Percentiles rank a stretch among this genome's conserved stretches.
Evolutionary conservation across 208 protist genomes (phyloP).

Genomic region (Kentomonas sorsogonicus): DNA sequence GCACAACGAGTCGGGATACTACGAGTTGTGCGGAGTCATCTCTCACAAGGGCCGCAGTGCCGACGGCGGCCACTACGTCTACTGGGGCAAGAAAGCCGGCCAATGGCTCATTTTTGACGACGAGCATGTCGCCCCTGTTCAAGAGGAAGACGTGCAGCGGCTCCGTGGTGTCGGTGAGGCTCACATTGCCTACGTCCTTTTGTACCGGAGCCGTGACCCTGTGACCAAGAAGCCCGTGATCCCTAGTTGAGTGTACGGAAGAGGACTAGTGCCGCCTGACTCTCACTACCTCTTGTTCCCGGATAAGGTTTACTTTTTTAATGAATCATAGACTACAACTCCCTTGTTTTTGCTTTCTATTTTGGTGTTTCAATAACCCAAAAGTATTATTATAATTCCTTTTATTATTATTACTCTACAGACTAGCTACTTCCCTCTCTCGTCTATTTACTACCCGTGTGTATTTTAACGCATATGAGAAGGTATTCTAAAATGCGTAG

Average conservation of each 20-base stretch:
- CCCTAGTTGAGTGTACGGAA: conserved; percentile 23
- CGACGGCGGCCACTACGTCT: conserved; percentile 90
- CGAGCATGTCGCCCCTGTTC: conserved; percentile 53
- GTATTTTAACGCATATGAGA: not conserved
- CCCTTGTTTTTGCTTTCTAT: not conserved
- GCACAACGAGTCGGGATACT: conserved; percentile 69
- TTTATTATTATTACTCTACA: conserved; percentile 1
- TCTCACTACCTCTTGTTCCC: not conserved
- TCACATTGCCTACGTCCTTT: conserved; percentile 80
- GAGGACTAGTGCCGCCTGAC: not conserved
- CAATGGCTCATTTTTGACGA: conserved; percentile 80
- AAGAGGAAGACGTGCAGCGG: conserved; percentile 70
- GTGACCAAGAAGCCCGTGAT: conserved; percentile 33
- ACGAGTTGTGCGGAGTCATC: conserved; percentile 87
- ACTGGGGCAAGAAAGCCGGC: conserved; percentile 74
- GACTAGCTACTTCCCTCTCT: not conserved
- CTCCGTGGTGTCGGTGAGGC: conserved; percentile 70
- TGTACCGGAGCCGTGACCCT: conserved; percentile 71
- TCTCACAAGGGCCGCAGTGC: conserved; percentile 88
- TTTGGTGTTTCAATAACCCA: not conserved
- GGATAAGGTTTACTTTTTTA: not conserved
- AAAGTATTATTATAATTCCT: not conserved
- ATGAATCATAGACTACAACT: not conserved
- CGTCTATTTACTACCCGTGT: not conserved
- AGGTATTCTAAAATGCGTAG: too few relatives aligned